phyloP scores from a whole-genome alignment of 306 rosid species.

The Pachyrhizus erosus region DNA sequence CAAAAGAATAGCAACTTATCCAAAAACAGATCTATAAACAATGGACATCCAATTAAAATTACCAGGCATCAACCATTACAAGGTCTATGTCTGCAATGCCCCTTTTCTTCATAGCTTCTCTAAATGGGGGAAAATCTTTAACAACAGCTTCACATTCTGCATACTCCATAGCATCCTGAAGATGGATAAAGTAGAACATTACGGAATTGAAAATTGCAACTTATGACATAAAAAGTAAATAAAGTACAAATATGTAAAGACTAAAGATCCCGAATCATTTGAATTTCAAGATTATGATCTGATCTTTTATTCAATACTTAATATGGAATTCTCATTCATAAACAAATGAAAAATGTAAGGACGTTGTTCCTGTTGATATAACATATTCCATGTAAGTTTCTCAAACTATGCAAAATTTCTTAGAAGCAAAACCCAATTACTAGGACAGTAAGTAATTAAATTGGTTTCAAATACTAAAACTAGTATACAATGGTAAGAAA shows the following conservation, averaged over 20 bases:
- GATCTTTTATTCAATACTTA: background rate
- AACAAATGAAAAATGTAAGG: conserved; percentile 48
- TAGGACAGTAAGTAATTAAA: background rate
- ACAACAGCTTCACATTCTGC: conserved; percentile 94
- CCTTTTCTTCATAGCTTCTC: conserved; percentile 90
- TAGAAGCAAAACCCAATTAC: background rate
- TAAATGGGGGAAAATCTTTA: conserved; percentile 80
- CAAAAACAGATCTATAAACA: conserved; percentile 10
- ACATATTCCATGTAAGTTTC: background rate
- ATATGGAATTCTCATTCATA: background rate
- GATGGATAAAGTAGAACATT: conserved; percentile 19
- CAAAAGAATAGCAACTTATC: conserved; percentile 6
- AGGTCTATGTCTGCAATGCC: conserved; percentile 93
- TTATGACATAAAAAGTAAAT: background rate
- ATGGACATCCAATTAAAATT: conserved; percentile 34
- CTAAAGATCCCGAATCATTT: background rate
- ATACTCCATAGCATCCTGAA: conserved; percentile 85
- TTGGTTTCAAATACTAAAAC: background rate
- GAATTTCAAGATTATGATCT: background rate
- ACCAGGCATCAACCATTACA: conserved; percentile 92
- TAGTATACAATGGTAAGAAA: background rate
- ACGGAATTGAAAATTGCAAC: background rate
- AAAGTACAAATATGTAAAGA: background rate
- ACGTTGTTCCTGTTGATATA: too few species aligned
- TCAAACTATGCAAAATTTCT: background rate